Conservation (phyloP, 78 protist genomes). For the Dictyostelium capitatum region DNA sequence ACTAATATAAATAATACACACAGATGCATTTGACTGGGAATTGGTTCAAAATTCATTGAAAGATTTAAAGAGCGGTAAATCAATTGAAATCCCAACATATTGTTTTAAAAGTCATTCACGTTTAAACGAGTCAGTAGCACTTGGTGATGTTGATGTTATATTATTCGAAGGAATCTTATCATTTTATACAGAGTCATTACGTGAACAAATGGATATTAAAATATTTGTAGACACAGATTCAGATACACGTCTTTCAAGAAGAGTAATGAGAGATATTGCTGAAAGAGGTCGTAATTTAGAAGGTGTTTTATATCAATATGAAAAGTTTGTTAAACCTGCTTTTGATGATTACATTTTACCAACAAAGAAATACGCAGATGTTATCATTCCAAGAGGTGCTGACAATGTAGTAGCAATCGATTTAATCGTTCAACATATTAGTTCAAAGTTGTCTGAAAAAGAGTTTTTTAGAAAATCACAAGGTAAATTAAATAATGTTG, state of each 20-base stretch:
- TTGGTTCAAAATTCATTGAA: conserved; percentile 38
- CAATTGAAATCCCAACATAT: conserved; percentile 82
- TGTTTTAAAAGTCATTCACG: conserved; percentile 85
- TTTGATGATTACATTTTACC: conserved; percentile 90
- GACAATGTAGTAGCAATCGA: conserved; percentile 84
- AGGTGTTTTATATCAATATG: conserved; percentile 84
- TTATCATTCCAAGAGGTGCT: conserved; percentile 89
- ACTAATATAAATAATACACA: background rate
- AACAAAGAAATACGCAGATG: conserved; percentile 89
- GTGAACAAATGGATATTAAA: conserved; percentile 87
- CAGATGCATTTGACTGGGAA: conserved; percentile 82
- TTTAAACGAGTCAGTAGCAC: conserved; percentile 10
- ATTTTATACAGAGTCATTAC: conserved; percentile 54
- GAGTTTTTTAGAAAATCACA: conserved; percentile 32
- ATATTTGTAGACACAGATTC: conserved; percentile 91
- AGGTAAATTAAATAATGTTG: background rate
- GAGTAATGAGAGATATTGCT: conserved; percentile 89
- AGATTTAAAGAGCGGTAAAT: conserved; percentile 65
- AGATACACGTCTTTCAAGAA: conserved; percentile 83
- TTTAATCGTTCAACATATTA: conserved; percentile 75
- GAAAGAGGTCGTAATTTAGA: conserved; percentile 88
- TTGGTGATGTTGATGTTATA: conserved; percentile 79
- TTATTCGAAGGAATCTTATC: conserved; percentile 90
- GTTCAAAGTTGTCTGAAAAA: conserved; percentile 47
- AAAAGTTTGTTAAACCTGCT: conserved; percentile 89